Evolutionary conservation across 495 filamentous ascomycete species (phyloP), one percentile per base, ranked within the genome.

Genomic region (Parachaetomium inaequale): DNA sequence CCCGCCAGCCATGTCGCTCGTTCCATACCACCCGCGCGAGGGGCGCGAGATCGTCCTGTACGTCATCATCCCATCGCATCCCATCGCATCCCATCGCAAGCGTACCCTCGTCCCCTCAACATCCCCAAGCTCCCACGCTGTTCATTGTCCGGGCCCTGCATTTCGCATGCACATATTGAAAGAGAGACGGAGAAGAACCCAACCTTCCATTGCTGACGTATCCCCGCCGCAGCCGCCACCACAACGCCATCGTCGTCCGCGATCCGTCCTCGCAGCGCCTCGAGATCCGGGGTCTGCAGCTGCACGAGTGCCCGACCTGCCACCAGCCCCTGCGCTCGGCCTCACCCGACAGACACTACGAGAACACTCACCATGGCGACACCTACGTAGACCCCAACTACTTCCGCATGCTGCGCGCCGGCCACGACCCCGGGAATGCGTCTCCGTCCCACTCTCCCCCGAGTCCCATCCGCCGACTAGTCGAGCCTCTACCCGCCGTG

Each of bases 351-450:
- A 76, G 79, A 54, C 76, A 76, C 56, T 78, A 71, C 58, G 81
- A 80, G 8, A 38, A 55, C 14, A 57, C 76, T 32, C 66, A 71
- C 10, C 72, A 76, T 25, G 76, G 85, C 43, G 82, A 86, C 1
- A 85, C 86, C 61, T 97, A 93, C 72, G 85, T 96, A 62, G 88
- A 88, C 66, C 91, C 91, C 15, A 85, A 91, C 29, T 98, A 98
- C 75, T 98, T 98, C 74, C 90, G 88, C 69, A 91, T 96, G 87
- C 87, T 98, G 28, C 86, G 88, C 58, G 82, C 72, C 40, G 77
- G 79, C 63, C 71, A 62, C 28, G 11, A 66, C 53, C 60, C 38
- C 59, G 38, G 46, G 15, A 70, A 40, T 66, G 66, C 47, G 38
- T 65, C 58, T 50, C 61, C 67, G 23, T 60, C 74, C 19, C 66